These are phyloP conservation scores for Hyaloscypha bicolor DNA, from an alignment of 495 filamentous ascomycete genomes.

Conservation along the genomic window DNA sequence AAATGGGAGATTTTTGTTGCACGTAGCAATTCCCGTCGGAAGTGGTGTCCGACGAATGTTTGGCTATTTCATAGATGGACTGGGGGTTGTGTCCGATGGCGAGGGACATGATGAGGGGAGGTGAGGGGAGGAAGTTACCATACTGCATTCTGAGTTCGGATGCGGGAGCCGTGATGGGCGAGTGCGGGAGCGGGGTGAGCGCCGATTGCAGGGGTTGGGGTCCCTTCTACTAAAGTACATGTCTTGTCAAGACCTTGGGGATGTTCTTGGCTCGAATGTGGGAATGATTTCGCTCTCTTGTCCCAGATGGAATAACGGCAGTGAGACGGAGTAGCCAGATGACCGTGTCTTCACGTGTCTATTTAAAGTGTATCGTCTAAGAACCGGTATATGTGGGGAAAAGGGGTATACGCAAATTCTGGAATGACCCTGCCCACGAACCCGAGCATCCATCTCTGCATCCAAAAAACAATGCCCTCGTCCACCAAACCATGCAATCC, in stretches of 20 bases:
- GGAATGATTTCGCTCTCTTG: background rate
- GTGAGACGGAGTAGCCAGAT: too few species aligned
- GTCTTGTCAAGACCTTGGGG: background rate
- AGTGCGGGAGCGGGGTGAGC: background rate
- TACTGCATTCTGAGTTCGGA: background rate
- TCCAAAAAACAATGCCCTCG: constrained; percentile 9
- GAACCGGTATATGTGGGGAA: background rate
- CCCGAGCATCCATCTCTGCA: constrained; percentile 6
- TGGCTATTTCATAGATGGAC: background rate
- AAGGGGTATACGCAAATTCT: constrained; percentile 26
- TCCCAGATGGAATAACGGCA: background rate
- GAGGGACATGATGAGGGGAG: background rate
- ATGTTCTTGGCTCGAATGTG: background rate
- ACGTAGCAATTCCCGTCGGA: background rate
- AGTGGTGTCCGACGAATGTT: background rate
- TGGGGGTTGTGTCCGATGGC: background rate
- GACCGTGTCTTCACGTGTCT: too few species aligned
- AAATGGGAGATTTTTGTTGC: background rate
- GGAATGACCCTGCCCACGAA: background rate
- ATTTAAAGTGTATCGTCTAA: too few species aligned
- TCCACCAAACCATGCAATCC: constrained; percentile 3
- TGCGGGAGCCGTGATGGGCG: background rate
- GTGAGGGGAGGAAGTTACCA: background rate
- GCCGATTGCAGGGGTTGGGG: background rate
- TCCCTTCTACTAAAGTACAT: too few species aligned